A percentile compares a stretch with the other conserved stretches of the same genome.
Conservation (phyloP, 331 rosid genomes). For the Pyracantha coccinea region DNA sequence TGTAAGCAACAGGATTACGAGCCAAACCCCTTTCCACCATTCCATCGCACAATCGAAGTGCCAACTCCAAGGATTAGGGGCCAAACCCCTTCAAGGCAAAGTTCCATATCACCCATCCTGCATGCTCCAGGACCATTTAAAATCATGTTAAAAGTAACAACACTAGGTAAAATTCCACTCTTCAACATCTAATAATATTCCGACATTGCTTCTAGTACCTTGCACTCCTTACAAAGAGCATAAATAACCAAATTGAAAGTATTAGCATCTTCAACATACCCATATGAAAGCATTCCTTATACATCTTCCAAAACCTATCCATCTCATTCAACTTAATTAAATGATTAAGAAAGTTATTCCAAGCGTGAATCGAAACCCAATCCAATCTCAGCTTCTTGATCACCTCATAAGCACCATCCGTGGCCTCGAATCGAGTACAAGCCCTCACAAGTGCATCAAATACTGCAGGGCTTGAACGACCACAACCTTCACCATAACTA, state of each 20-base stretch:
- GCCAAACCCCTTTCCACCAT: slow-evolving; percentile 44
- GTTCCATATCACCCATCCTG: slow-evolving; percentile 40
- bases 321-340: slow-evolving; percentile 32
- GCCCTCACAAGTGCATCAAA: slow-evolving; percentile 56
- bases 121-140: slow-evolving; percentile 32
- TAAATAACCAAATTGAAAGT: slow-evolving; percentile 46
- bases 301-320: slow-evolving; percentile 44
- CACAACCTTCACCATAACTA: slow-evolving; percentile 18
- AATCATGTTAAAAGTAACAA: slow-evolving; percentile 50
- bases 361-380: slow-evolving; percentile 45
- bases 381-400: slow-evolving; percentile 22
- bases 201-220: slow-evolving; percentile 36
- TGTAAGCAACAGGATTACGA: slow-evolving; percentile 40
- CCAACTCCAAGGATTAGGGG: no score
- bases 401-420: slow-evolving; percentile 43
- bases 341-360: slow-evolving; percentile 46
- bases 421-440: slow-evolving; percentile 32
- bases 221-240: slow-evolving; percentile 46
- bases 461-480: slow-evolving; percentile 30
- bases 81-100: slow-evolving; percentile 41
- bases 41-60: slow-evolving; percentile 39
- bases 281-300: slow-evolving; percentile 44
- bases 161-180: slow-evolving; percentile 38
- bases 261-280: slow-evolving; percentile 38
- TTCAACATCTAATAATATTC: slow-evolving; percentile 44